These are phyloP conservation scores for Citeromyces siamensis DNA, from an alignment of 1,139 yeast species.

Conservation along the genomic window DNA sequence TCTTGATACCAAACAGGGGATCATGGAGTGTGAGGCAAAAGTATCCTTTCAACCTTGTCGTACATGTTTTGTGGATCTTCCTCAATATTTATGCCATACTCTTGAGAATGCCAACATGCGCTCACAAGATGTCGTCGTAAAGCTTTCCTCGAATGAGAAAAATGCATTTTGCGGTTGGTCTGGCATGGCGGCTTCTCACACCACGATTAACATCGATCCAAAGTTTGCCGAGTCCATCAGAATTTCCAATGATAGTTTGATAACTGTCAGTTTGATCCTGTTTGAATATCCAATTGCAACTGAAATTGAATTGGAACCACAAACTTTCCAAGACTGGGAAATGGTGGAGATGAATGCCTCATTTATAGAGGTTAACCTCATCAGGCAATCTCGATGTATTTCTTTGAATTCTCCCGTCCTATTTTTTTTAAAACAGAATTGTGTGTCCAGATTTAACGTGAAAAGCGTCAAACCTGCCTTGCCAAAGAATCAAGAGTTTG, in stretches of 20 bases:
- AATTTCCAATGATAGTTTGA: slow-evolving; percentile 28
- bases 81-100: slow-evolving; percentile 10
- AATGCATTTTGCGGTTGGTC: slow-evolving; percentile 68
- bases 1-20: too few species aligned
- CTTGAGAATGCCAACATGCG: slow-evolving; percentile 41
- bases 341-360: slow-evolving; percentile 75
- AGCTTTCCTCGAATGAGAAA: slow-evolving; percentile 17
- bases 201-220: slow-evolving; percentile 42
- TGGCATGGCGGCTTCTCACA: slow-evolving; percentile 34
- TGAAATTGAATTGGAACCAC: slow-evolving; percentile 68
- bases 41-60: neutral
- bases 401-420: slow-evolving; percentile 46
- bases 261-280: slow-evolving; percentile 24
- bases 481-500: slow-evolving; percentile 22
- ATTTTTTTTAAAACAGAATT: slow-evolving; percentile 59
- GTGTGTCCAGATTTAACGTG: slow-evolving; percentile 41
- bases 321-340: slow-evolving; percentile 80
- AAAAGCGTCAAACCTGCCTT: slow-evolving; percentile 42
- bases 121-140: slow-evolving; percentile 53
- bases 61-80: neutral
- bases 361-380: slow-evolving; percentile 58
- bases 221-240: slow-evolving; percentile 31
- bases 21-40: slow-evolving; percentile 2
- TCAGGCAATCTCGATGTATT: slow-evolving; percentile 76
- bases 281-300: slow-evolving; percentile 37